Base-by-base conservation (phyloP, 805 yeast species). In the Candida suzukii region DNA sequence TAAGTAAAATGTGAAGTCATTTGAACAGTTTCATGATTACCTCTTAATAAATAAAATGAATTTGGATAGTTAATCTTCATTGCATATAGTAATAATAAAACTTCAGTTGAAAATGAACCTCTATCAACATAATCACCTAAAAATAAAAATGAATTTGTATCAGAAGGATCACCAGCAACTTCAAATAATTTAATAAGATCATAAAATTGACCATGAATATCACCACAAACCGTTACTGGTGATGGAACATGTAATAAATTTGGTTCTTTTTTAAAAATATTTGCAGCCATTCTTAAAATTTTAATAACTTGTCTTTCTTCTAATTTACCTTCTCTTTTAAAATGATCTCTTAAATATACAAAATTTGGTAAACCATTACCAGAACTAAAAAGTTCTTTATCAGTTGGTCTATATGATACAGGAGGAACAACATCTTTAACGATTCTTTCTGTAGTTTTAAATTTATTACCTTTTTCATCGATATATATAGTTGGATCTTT, bases 201-300 rank as follows among this genome's bases (percentile, higher is more conserved):
- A 60, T 75, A 90, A 60, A 76, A 88, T 61, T 91, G 98, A 16
- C 99, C 99, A 62, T 91, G 98, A n/a, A 90, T 74, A 63, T 91
- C 98, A 42, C 99, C 99, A 66, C 97, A 88, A 3, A 91, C 88
- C 0, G 96, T 90, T 2, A 91, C 86, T 1, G 98, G 99, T 0
- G 96, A 95, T 3, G 88, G 90, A 2, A 93, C 83, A 17, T 72
- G 71, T 39, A 91, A 66, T 51, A 91, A 57, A 52, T 85, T 91
- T 6, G 96, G 95, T 55, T 91, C 98, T 30, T 63, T 57, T 13
- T 71, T 58, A 42, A 93, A 69, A 8, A 80, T 58, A 19, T 67
- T 68, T 0, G 88, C 79, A 9, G 95, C 95, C 60, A 67, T 69
- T 17, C 66, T 57, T 33, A 91, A 57, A 40, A 91, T 90, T 35